Conservation (phyloP, 2,329 filamentous ascomycete species). For the Triangularia verruculosa region DNA sequence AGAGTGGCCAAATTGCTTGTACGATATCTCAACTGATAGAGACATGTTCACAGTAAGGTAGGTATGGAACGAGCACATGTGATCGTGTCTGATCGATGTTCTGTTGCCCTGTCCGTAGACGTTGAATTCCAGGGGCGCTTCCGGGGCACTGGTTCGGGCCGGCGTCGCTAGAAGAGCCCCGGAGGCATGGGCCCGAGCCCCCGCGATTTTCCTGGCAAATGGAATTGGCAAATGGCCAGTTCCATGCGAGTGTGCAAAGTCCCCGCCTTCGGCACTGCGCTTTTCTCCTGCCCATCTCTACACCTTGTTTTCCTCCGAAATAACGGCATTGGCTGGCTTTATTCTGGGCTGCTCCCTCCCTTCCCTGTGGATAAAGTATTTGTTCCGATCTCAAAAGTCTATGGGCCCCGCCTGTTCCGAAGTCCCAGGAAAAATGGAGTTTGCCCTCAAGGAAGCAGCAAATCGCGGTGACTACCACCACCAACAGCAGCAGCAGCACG, state of each 20-base stretch:
- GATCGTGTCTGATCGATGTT: no score
- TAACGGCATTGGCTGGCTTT: background rate
- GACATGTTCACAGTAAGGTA: no score
- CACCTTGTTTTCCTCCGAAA: background rate
- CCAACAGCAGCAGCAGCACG: no score
- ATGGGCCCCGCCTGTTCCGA: background rate
- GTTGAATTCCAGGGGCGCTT: background rate
- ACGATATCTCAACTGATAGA: no score
- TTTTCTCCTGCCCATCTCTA: slow-evolving; percentile 14
- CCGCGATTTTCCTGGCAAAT: background rate
- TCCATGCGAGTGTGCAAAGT: background rate
- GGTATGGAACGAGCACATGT: no score
- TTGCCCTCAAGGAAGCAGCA: slow-evolving; percentile 16
- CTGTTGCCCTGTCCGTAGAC: background rate
- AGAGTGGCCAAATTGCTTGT: no score
- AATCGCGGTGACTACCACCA: slow-evolving; percentile 10
- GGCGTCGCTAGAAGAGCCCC: background rate
- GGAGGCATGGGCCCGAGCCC: slow-evolving; percentile 2
- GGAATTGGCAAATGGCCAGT: slow-evolving; percentile 6
- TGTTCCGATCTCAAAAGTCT: background rate
- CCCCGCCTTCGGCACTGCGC: slow-evolving; percentile 6
- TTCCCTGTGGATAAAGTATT: background rate
- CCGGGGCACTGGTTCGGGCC: background rate
- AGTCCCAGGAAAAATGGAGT: slow-evolving; percentile 19
- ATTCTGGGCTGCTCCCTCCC: background rate